Conservation (phyloP, 768 basidiomycete genomes). For the Hebeloma cylindrosporum region DNA sequence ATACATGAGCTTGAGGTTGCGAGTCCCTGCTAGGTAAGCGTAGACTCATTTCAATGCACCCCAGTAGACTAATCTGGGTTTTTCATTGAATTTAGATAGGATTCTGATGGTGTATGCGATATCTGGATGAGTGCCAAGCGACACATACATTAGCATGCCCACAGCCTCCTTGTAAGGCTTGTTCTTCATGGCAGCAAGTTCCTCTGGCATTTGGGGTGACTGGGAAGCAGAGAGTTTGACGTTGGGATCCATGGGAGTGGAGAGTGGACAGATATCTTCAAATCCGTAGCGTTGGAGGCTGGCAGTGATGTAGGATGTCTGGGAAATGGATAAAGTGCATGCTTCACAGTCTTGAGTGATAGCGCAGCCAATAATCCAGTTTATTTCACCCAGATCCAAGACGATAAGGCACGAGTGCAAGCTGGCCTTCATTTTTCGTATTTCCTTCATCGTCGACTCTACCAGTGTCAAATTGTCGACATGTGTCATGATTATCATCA, state of each 20-base stretch:
- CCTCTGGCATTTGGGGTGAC: constrained; percentile 16
- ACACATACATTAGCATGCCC: constrained; percentile 34
- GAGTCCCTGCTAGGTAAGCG: constrained; percentile 16
- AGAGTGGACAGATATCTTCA: not conserved
- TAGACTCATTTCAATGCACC: constrained; percentile 17
- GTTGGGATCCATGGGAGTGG: not conserved
- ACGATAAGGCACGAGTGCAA: too few relatives aligned
- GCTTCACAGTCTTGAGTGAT: too few relatives aligned
- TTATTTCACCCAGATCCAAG: too few relatives aligned
- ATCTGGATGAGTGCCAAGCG: constrained; percentile 17
- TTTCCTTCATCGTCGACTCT: too few relatives aligned
- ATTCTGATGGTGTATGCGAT: constrained; percentile 23
- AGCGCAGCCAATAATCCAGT: too few relatives aligned
- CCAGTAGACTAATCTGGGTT: constrained; percentile 33
- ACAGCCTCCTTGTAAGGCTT: constrained; percentile 26
- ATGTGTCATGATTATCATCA: too few relatives aligned
- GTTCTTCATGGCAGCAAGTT: constrained; percentile 18
- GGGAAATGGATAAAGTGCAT: too few relatives aligned
- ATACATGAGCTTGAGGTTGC: constrained; percentile 7
- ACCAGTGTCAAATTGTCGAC: too few relatives aligned
- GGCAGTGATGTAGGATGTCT: constrained; percentile 32
- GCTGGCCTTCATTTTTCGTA: too few relatives aligned
- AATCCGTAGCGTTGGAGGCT: constrained; percentile 24
- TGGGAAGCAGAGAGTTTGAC: constrained; percentile 4
- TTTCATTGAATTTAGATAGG: constrained; percentile 29